Evolutionary conservation across 345 rosid species (phyloP).

Genomic region (Acer saccharum): DNA sequence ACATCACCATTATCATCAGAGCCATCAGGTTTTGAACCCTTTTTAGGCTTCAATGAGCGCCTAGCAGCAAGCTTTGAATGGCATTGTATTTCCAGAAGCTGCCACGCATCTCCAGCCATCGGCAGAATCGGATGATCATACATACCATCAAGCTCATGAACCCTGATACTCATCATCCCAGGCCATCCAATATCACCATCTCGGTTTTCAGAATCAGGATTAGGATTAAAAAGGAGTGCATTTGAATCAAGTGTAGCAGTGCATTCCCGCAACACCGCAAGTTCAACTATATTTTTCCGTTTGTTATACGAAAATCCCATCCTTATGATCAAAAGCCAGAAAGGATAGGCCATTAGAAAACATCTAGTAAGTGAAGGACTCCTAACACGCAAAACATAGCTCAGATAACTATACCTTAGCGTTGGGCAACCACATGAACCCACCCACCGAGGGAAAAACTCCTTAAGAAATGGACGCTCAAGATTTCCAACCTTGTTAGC

Average conservation of each 20-base stretch:
- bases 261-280: conserved; percentile 90
- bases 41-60: conserved; percentile 93
- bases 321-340: conserved; percentile 42
- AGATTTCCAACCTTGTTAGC: conserved; percentile 92
- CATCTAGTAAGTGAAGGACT: conserved; percentile 14
- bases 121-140: conserved; percentile 94
- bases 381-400: conserved; percentile 11
- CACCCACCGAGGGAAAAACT: conserved; percentile 94
- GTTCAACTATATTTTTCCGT: conserved; percentile 84
- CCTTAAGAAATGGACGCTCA: conserved; percentile 95
- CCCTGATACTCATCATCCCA: conserved; percentile 96
- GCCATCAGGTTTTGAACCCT: conserved; percentile 90
- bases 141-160: conserved; percentile 95
- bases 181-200: conserved; percentile 96
- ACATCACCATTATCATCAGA: conserved; percentile 87
- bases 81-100: conserved; percentile 93
- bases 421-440: conserved; percentile 87
- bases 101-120: conserved; percentile 94
- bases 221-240: conserved; percentile 46
- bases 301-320: conserved; percentile 98
- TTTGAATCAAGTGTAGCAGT: conserved; percentile 73
- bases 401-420: conserved; percentile 58
- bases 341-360: conserved; percentile 14
- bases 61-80: conserved; percentile 93
- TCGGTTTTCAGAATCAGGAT: conserved; percentile 76